A percentile compares a stretch with the other conserved stretches of the same genome.
Conservation (phyloP, 768 basidiomycete species). For the Daedaleopsis nitida region DNA sequence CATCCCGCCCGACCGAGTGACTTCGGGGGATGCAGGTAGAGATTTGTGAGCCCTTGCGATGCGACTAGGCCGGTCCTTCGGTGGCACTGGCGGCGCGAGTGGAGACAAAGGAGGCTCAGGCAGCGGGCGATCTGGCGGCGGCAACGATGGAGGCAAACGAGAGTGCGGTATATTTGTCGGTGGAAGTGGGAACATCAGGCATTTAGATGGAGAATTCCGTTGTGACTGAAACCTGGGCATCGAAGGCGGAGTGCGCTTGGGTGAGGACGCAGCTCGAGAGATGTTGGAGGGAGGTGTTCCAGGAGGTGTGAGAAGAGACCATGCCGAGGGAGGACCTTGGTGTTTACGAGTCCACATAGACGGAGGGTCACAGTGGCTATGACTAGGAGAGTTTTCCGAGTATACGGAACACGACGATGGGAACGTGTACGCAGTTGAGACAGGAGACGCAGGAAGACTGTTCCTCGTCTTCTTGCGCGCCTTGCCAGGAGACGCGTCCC, state of each 20-base stretch:
- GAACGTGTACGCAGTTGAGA: slow-evolving; percentile 18
- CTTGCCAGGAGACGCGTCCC: neutral
- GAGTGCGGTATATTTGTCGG: slow-evolving; percentile 1
- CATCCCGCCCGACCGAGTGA: neutral
- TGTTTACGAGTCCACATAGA: slow-evolving; percentile 5
- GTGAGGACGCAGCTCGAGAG: neutral
- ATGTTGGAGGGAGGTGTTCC: neutral
- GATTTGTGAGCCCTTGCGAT: slow-evolving; percentile 10
- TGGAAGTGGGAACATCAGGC: slow-evolving; percentile 7
- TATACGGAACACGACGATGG: slow-evolving; percentile 23
- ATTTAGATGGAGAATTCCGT: neutral
- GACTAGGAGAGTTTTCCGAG: neutral
- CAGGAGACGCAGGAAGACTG: slow-evolving; percentile 16
- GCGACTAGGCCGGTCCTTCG: slow-evolving; percentile 3
- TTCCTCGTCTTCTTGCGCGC: slow-evolving; percentile 6
- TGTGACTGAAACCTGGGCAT: neutral
- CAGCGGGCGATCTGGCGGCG: slow-evolving; percentile 10
- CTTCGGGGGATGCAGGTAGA: slow-evolving; percentile 11
- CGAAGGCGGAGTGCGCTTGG: neutral
- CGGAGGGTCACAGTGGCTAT: neutral
- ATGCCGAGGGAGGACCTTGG: slow-evolving; percentile 10
- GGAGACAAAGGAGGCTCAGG: slow-evolving; percentile 3
- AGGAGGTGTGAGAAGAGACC: slow-evolving; percentile 9
- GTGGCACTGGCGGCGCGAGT: slow-evolving; percentile 1
- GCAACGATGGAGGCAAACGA: neutral